phyloP scores from a whole-genome alignment of 2,329 filamentous ascomycete species.

The Cladophialophora psammophila region DNA sequence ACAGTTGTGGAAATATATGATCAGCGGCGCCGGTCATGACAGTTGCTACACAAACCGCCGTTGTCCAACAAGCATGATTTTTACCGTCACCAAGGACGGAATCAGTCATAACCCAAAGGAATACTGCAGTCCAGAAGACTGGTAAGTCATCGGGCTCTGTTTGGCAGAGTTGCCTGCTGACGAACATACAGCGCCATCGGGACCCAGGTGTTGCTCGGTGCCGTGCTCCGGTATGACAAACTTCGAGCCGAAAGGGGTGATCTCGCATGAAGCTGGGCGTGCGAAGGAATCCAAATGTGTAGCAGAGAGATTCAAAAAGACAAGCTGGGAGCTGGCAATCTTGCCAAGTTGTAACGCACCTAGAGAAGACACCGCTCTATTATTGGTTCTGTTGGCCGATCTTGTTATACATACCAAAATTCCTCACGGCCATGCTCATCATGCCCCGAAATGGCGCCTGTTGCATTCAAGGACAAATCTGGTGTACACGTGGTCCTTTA shows the following conservation, averaged over 20 bases:
- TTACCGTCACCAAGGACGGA: slow-evolving; percentile 70
- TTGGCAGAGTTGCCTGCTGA: slow-evolving; percentile 13
- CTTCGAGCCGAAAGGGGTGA: slow-evolving; percentile 35
- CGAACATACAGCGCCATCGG: slow-evolving; percentile 42
- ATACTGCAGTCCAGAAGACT: slow-evolving; percentile 68
- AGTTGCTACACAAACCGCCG: slow-evolving; percentile 67
- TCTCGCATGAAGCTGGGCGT: slow-evolving; percentile 25
- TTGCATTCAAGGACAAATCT: background rate
- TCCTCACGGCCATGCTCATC: background rate
- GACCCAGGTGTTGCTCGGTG: slow-evolving; percentile 39
- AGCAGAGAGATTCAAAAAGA: background rate
- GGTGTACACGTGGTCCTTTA: background rate
- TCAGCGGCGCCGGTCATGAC: slow-evolving; percentile 70
- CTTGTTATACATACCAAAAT: background rate
- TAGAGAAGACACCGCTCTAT: slow-evolving; percentile 1
- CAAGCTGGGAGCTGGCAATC: background rate
- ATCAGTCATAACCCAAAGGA: slow-evolving; percentile 71
- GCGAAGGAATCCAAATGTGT: background rate
- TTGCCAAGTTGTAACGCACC: background rate
- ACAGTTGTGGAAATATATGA: slow-evolving; percentile 57
- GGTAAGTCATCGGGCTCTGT: slow-evolving; percentile 29
- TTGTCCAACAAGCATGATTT: slow-evolving; percentile 72
- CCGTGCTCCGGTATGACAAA: slow-evolving; percentile 54
- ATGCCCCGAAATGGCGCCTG: background rate
- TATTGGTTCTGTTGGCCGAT: slow-evolving; percentile 9